Percentiles rank a stretch among this genome's conserved stretches.
Evolutionary conservation across 495 filamentous ascomycete species (phyloP).

Genomic region (Neurospora tetrasperma): DNA sequence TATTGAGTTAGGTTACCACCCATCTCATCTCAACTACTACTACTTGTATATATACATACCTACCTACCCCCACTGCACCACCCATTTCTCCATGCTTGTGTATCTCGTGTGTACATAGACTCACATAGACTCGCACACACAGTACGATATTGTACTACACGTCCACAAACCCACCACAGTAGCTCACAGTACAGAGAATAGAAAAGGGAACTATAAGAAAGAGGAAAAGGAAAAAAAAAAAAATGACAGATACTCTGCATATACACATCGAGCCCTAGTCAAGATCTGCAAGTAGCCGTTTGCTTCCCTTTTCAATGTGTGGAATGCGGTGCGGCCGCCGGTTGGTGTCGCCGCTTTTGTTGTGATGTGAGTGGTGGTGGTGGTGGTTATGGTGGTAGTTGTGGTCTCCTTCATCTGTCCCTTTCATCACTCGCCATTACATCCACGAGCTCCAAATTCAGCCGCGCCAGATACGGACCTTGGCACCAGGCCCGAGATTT

Average conservation of each 20-base stretch:
- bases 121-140: not conserved
- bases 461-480: not conserved
- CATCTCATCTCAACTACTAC: not conserved
- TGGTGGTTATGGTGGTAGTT: not conserved
- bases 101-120: not conserved
- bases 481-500: not conserved
- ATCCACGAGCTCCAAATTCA: not conserved
- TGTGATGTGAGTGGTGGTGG: not conserved
- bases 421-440: not conserved
- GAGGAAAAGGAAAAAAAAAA: not conserved
- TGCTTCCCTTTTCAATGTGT: not conserved
- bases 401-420: not conserved
- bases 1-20: not conserved
- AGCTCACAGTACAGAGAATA: not conserved
- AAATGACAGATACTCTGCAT: not conserved
- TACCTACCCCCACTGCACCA: not conserved
- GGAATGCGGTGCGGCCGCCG: not conserved
- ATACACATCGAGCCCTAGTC: not conserved
- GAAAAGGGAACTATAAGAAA: not conserved
- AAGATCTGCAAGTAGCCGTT: not conserved
- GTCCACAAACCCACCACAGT: not conserved
- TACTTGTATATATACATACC: not conserved
- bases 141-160: not conserved
- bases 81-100: not conserved
- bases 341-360: not conserved